These are phyloP conservation scores for Beta corolliflora DNA, from an alignment of 179 eudicot species.

Conservation along the genomic window DNA sequence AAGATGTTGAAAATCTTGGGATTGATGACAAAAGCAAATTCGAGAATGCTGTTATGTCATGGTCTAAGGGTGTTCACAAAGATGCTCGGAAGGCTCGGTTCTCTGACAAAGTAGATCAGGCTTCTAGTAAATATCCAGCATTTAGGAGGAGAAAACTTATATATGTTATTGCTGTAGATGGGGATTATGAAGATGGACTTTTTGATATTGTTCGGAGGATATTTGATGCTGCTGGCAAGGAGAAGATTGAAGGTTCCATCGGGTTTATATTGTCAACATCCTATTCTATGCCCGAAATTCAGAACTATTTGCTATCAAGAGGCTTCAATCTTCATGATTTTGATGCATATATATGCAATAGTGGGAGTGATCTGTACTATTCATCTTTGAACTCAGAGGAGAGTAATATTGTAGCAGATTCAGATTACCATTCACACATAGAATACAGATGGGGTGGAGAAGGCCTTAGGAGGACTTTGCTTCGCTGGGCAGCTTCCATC, in stretches of 20 bases:
- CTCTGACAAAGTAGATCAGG: conserved; percentile 31
- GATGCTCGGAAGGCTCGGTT: conserved; percentile 32
- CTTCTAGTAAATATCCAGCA: conserved; percentile 33
- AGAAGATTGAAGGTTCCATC: conserved; percentile 52
- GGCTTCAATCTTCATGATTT: conserved; percentile 61
- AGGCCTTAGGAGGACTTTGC: conserved; percentile 73
- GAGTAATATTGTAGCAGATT: conserved; percentile 42
- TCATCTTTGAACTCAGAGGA: conserved; percentile 46
- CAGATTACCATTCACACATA: conserved; percentile 76
- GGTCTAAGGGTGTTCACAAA: conserved; percentile 46
- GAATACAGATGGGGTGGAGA: conserved; percentile 96
- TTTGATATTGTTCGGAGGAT: conserved; percentile 42
- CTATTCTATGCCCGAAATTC: conserved; percentile 56
- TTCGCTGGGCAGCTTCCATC: conserved; percentile 57
- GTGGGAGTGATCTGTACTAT: conserved; percentile 89
- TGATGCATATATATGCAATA: conserved; percentile 89
- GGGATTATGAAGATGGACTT: conserved; percentile 45
- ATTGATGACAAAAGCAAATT: conserved; percentile 40
- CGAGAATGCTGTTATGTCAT: conserved; percentile 56
- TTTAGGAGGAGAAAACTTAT: conserved; percentile 41
- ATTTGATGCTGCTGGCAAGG: conserved; percentile 53
- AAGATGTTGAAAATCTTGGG: conserved; percentile 42
- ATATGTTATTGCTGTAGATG: conserved; percentile 43
- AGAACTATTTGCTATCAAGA: conserved; percentile 50
- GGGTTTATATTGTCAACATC: conserved; percentile 51